Evolutionary conservation across 352 stramenopile genomes (phyloP), one percentile per base, ranked within the genome.

Genomic region (Globisporangium carolinianum): DNA sequence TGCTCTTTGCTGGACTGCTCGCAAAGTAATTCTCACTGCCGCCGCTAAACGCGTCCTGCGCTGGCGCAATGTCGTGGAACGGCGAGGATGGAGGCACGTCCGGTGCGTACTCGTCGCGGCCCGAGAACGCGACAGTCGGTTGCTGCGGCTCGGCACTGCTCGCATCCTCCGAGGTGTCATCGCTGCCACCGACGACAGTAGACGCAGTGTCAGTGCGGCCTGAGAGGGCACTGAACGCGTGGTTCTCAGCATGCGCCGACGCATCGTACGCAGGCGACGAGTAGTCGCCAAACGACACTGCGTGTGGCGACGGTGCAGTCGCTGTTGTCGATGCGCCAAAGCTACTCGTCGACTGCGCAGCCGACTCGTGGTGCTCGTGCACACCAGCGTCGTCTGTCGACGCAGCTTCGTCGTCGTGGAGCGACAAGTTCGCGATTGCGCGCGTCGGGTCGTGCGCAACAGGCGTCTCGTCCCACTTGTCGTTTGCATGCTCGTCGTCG

Each of bases 401-500:
- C 10, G 41, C 41, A n/a, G 48, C 54, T n/a, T 62, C 57, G 37
- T 67, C 49, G 36, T 75, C 68, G 14, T 72, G 57, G 18, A 68
- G 35, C 9, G 60, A 38, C 32, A 71, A 12, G 15, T 57, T 63
- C 10, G 61, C 35, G 12, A 65, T 2, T 14, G 67, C 48, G 18
- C 56, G 35, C 8, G 51, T 47, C 2, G 35, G 51, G 36, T 57
- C 41, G 18, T 67, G 51, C 35, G 49, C 58, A 9, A 68, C 58
- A 45, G 69, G 66, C 39, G 52, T 60, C 38, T 73, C 65, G 46
- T 77, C 54, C 60, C 69, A 72, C 1, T 74, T 59, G 42, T 82
- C 73, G 18, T 72, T 53, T 39, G 64, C 66, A 57, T 86, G 51
- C 43, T 81, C 75, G 17, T 87, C 76, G 36, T 87, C 67, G 61